Evolutionary conservation across 441 rosid genomes (phyloP), one percentile per base, ranked within the genome.

Genomic region (Eruca vesicaria): DNA sequence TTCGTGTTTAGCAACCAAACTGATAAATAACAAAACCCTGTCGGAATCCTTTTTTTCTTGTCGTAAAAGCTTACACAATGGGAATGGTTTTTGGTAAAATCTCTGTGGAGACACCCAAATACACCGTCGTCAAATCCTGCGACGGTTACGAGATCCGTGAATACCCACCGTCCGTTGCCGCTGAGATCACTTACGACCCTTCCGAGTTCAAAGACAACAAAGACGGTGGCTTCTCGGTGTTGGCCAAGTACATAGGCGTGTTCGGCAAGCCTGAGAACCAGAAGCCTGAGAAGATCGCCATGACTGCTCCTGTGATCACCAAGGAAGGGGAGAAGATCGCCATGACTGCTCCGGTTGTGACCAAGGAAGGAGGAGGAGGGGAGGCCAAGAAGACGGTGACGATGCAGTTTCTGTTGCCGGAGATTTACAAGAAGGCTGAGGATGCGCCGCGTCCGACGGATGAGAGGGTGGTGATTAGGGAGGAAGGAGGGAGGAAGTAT

Each of bases 391-490:
- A 82, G 82, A 63, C 68, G 89, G 91, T 90, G 78, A 95, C 94
- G 3, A 95, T 92, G 98, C 94, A 91, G 82, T 95, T 95, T 82
- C 4, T 92, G 75, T 73, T 95, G 84, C 99, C 98, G 10, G 75
- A 77, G 8, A 87, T 80, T 81, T 95, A 92, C 50, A 73, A 35
- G 77, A 91, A 78, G 79, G 96, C 83, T 0, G 97, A 87, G 85
- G 98, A 91, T 9, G 98, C 90, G 4, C 99, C 99, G 15, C 86
- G 80, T 86, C 99, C 98, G 6, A 66, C 87, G 74, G 94, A 95
- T 33, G 92, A 85, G 80, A 88, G 96, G 76, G 96, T 95, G 81
- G 86, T 79, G 87, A 83, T 92, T 52, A 83, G 16, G 63, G 97
- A 87, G 73, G 88, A 81, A 66, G 92, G 80, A 66, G 93, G 86